Percentiles rank a stretch among this genome's conserved stretches.
Evolutionary conservation across 2,329 filamentous ascomycete genomes (phyloP).

Genomic region (Acrocalymma vagum): DNA sequence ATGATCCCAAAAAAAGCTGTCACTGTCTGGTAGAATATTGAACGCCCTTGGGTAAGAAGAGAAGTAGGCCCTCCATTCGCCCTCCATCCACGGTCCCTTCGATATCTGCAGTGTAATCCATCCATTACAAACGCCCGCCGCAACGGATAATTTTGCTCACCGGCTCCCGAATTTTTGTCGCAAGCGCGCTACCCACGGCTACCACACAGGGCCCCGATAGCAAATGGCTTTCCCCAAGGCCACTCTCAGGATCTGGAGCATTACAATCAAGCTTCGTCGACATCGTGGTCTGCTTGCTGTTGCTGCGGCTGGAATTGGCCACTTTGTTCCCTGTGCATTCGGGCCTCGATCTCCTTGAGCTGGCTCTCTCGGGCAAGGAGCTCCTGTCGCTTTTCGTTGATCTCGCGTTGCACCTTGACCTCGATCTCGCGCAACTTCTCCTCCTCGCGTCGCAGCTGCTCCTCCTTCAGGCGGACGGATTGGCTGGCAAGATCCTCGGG

Average conservation of each 20-base stretch:
- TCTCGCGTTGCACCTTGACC: constrained; percentile 99
- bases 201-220: constrained; percentile 18
- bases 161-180: constrained; percentile 26
- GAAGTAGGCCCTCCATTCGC: constrained; percentile 28
- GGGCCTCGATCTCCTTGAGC: constrained; percentile 97
- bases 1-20: constrained; percentile 26
- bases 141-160: constrained; percentile 34
- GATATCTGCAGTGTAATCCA: constrained; percentile 36
- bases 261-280: constrained; percentile 26
- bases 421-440: constrained; percentile 99
- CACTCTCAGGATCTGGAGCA: constrained; percentile 10
- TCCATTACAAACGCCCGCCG: constrained; percentile 44
- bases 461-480: constrained; percentile 98
- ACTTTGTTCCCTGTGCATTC: constrained; percentile 89
- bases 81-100: constrained; percentile 29
- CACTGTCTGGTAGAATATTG: constrained; percentile 34
- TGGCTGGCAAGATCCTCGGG: constrained; percentile 96
- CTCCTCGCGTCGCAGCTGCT: constrained; percentile 98
- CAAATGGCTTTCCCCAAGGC: constrained; percentile 11
- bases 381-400: constrained; percentile 99
- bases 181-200: constrained; percentile 37
- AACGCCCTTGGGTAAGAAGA: constrained; percentile 39
- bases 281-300: constrained; percentile 43
- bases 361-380: constrained; percentile 96
- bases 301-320: constrained; percentile 41